Evolutionary conservation across 768 basidiomycete genomes (phyloP).

Genomic region (Vishniacozyma victoriae): DNA sequence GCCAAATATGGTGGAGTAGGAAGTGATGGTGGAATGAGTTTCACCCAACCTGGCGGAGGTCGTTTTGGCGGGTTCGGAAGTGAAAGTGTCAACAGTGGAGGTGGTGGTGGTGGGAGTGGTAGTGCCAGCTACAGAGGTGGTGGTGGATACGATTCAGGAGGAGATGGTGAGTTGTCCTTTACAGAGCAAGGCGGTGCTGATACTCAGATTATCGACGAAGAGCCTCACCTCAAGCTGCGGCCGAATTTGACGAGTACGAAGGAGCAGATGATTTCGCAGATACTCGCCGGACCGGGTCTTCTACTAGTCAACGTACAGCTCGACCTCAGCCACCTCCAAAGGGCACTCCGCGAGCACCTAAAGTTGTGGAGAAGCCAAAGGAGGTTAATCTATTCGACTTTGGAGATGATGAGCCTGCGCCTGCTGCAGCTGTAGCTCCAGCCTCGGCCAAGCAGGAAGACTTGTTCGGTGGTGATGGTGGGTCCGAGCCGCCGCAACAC

Average conservation of each 20-base stretch:
- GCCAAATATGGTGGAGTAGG: slow-evolving; percentile 84
- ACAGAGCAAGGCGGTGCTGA: not conserved
- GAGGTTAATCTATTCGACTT: slow-evolving; percentile 75
- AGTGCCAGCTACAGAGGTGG: too few species aligned
- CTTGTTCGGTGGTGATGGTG: slow-evolving; percentile 38
- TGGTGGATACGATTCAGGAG: slow-evolving; percentile 44
- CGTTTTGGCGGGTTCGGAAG: slow-evolving; percentile 68
- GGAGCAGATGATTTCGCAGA: slow-evolving; percentile 84
- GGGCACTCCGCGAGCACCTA: slow-evolving; percentile 34
- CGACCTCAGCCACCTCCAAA: slow-evolving; percentile 25
- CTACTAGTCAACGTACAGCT: slow-evolving; percentile 1
- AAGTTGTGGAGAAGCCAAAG: slow-evolving; percentile 50
- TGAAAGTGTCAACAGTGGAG: slow-evolving; percentile 49
- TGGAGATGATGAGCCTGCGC: slow-evolving; percentile 57
- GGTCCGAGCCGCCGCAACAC: not conserved
- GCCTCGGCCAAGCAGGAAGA: slow-evolving; percentile 39
- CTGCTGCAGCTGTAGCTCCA: slow-evolving; percentile 41
- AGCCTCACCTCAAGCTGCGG: slow-evolving; percentile 6
- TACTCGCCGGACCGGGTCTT: slow-evolving; percentile 18
- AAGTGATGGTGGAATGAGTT: slow-evolving; percentile 66
- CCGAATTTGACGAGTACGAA: slow-evolving; percentile 85
- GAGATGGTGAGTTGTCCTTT: slow-evolving; percentile 27
- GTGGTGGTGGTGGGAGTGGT: slow-evolving; percentile 39
- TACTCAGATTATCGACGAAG: slow-evolving; percentile 17
- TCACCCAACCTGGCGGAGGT: slow-evolving; percentile 54